phyloP scores from a whole-genome alignment of 306 rosid species.

The Cicer bijugum region DNA sequence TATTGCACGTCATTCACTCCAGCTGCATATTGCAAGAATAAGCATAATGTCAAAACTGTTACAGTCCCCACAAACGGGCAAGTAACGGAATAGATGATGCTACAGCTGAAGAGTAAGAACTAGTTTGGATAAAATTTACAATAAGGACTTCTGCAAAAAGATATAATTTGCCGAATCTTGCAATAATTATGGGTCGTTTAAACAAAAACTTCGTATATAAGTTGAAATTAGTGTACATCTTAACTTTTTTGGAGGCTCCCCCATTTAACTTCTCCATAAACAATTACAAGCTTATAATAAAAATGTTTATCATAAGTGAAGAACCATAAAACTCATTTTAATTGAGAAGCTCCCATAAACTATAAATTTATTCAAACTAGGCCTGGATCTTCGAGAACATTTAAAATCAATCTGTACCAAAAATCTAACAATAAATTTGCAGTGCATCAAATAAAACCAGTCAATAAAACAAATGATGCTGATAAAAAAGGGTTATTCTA shows the following conservation, averaged over 20 bases:
- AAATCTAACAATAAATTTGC: constrained; percentile 40
- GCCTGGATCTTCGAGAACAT: constrained; percentile 7
- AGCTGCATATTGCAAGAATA: constrained; percentile 53
- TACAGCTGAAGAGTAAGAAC: constrained; percentile 6
- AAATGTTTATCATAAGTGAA: neutral
- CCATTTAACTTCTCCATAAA: constrained; percentile 9
- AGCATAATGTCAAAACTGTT: constrained; percentile 29
- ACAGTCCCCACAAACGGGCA: constrained; percentile 37
- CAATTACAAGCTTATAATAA: constrained; percentile 10
- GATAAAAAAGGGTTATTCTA: neutral
- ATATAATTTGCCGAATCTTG: neutral
- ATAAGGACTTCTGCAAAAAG: neutral
- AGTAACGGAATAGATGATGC: constrained; percentile 29
- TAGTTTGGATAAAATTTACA: constrained; percentile 2
- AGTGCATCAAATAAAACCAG: constrained; percentile 31
- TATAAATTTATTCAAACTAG: constrained; percentile 12
- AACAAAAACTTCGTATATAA: neutral
- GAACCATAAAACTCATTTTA: constrained; percentile 8
- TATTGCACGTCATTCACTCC: constrained; percentile 73
- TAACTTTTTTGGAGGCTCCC: neutral
- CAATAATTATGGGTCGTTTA: neutral
- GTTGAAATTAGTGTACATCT: constrained; percentile 8
- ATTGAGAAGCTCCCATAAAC: neutral
- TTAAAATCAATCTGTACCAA: constrained; percentile 32
- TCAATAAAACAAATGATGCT: constrained; percentile 19